Base-by-base conservation (phyloP, 805 yeast genomes). In the Teunomyces lycoperdinae region DNA sequence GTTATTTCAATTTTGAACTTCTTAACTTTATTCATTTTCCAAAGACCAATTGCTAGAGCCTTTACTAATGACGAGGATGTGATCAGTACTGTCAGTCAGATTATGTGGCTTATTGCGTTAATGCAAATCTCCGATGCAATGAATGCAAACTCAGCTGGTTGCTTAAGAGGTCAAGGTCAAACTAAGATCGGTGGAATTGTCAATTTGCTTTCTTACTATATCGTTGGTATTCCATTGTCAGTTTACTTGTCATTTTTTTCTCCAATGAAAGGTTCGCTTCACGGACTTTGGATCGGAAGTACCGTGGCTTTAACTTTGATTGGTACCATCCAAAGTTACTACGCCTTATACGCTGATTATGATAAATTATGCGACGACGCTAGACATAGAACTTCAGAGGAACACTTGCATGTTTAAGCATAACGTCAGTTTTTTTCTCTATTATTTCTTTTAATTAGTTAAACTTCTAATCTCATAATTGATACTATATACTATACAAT, bases 131-230 rank as follows among this genome's bases (percentile, higher is more conserved):
- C 79, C 46, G 94, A 87, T 63, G 83, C 84, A 9, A 66, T 82
- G 57, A 79, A 84, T 52, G 87, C 89, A 11, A 81, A 84, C 43
- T 79, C 87, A 1, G 90, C 89, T 11, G 92, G 92, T 11, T 76
- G 88, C 50, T 69, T 87, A 46, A 76, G 94, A 61, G 92, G 92
- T 5, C 91, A 85, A 67, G 92, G 92, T 11, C 80, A 80, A 63
- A 85, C 84, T 38, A 78, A 75, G 56, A 76, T 83, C 32, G 85
- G 86, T 0, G 85, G 86, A 2, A 73, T 74, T 44, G 74, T 82
- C 30, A 81, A 81, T 50, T 62, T 84, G 52, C 49, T 80, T 30
- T 70, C 84, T 5, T 84, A 83, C 61, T 84, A 84, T 54, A 67
- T 79, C 39, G 62, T 84, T 29, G 89, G 88, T 9, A 66, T 84